Base-by-base conservation (phyloP, 2,329 filamentous ascomycete species). In the Aspergillus nomiae region DNA sequence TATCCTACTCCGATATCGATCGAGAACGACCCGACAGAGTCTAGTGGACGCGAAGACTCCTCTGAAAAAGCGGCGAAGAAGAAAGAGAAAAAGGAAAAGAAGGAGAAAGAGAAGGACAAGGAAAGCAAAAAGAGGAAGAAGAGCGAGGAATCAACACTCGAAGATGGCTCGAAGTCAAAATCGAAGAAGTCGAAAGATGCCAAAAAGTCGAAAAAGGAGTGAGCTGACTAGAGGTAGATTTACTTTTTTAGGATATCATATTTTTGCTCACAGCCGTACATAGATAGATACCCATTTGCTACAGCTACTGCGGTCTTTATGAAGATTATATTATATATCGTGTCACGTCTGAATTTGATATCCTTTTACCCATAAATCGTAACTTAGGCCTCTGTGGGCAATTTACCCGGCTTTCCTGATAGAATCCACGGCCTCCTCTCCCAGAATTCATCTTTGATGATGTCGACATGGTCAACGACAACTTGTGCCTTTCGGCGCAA, bases 371-470 rank as follows among this genome's bases (percentile, higher is more conserved):
- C 43, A 57, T 68, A 28, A 63, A 19, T 43, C 48, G 50, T 61
- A 24, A 41, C 32, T 26, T 51, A 53, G 54, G 54, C 45, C 38
- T 71, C 65, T 14, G 87, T 88, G n/a, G 88, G 88, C 69, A 89
- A 82, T 72, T 86, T 90, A 26, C 90, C 90, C 6, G 90, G 89
- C 76, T 88, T 90, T 67, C 90, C 90, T 1, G 89, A 91, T 59
- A 94, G 75, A 61, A 95, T 83, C 92, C 94, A 98, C 1, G 94
- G 93, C 73, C 94, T 85, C 71, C 85, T 85, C 67, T 92, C 85
- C 95, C 95, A 99, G 74, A 99, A 99, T 4, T 92, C 91, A 77
- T 98, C 92, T 71, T 91, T 93, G 78, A 99, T 98, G 71, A 99
- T 91, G 79, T 99, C 95, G 63, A 95, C 80, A 81, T 98, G 93